Base-by-base conservation (phyloP, 306 rosid species). In the Hippophae rhamnoides region DNA sequence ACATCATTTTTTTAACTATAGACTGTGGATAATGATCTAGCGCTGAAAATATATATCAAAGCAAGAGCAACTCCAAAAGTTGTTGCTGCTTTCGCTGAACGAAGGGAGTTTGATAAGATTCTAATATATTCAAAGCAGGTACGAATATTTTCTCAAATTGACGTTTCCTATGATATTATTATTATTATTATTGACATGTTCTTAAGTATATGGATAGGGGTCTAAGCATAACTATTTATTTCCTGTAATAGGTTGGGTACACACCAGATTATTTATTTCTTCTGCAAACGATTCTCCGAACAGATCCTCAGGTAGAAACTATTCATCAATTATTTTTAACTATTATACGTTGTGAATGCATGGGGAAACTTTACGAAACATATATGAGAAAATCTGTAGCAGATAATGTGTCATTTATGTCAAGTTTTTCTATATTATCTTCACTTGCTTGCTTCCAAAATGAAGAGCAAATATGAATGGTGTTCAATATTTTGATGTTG, bases 1-100 rank as follows among this genome's bases (percentile, higher is more conserved):
- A 27, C 6, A 6, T 41, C 12, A n/a, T 43, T 70, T 7, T 64
- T 52, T 76, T 59, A 8, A 23, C 52, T 70, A 69, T 76, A 93
- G 99, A 93, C 99, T 47, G 99, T 93, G 68, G 99, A 93, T 76
- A 88, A 82, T 58, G 99, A 93, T 69, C 80, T 93, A 56, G 99
- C 99, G 45, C 67, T 93, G 77, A 93, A 93, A 70, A 88, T 93
- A 76, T 93, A 88, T 62, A 93, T 93, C 61, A 93, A 93, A 84
- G 99, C 99, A 72, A 78, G 99, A 75, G 97, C 99, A 61, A 93
- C 99, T 48, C 99, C 99, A 31, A 93, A 93, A 76, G 99, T 93
- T 51, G 97, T 93, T 57, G 99, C 99, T 67, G 97, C 99, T 57
- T 93, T 93, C 79, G 99, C 99, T 51, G 99, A 93, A 80, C 71